These are phyloP conservation scores for Penicillium expansum DNA, from an alignment of 2,329 filamentous ascomycete species.

Conservation along the genomic window DNA sequence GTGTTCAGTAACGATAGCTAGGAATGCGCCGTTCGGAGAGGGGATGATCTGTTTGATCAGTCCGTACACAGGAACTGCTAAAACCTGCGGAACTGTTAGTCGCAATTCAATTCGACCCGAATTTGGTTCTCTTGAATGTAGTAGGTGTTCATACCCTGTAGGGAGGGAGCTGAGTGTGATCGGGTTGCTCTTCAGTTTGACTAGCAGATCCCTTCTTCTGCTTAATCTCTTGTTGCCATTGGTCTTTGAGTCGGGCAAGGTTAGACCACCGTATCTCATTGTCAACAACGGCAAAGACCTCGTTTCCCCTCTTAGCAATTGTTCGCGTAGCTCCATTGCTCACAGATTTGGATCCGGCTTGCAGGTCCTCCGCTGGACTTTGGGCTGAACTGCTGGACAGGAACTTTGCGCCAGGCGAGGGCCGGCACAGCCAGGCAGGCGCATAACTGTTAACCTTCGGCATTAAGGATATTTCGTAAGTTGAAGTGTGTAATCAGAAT, in stretches of 20 bases:
- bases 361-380: conserved; percentile 28
- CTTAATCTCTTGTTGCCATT: conserved; percentile 44
- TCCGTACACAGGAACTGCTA: conserved; percentile 74
- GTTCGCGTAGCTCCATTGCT: conserved; percentile 53
- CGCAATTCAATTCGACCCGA: neutral
- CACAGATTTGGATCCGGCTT: conserved; percentile 23
- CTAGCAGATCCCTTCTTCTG: conserved; percentile 29
- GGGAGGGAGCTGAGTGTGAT: conserved; percentile 36
- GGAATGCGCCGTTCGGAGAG: conserved; percentile 75
- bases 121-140: neutral
- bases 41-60: conserved; percentile 82
- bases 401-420: conserved; percentile 72
- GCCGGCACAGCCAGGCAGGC: conserved; percentile 79
- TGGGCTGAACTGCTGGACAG: conserved; percentile 60
- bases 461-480: conserved; percentile 53
- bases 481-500: neutral
- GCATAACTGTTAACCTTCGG: conserved; percentile 82
- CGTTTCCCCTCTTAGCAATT: conserved; percentile 77
- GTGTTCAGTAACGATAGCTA: conserved; percentile 82
- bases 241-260: conserved; percentile 72
- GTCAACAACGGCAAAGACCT: conserved; percentile 84
- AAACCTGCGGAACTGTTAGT: conserved; percentile 51
- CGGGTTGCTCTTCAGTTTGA: conserved; percentile 20
- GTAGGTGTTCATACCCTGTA: conserved; percentile 29
- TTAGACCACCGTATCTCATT: conserved; percentile 92